Base-by-base conservation (phyloP, 495 filamentous ascomycete genomes). In the Trichoderma gamsii region DNA sequence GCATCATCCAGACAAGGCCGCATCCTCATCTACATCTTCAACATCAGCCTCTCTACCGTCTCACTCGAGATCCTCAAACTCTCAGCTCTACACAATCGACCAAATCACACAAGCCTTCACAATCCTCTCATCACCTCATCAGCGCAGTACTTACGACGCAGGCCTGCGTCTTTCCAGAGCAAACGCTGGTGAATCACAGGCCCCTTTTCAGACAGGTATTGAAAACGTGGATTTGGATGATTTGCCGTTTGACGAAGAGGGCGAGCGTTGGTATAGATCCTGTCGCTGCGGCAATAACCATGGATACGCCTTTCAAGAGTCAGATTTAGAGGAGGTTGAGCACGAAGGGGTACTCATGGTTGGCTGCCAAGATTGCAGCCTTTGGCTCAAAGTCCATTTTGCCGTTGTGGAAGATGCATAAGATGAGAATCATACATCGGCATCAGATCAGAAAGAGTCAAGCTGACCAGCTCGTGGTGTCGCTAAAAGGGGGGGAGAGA, bases 151-250 rank as follows among this genome's bases (percentile, higher is more conserved):
- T 69, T 95, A 96, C 76, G 88, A 96, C 74, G 83, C 79, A 0
- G 68, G 75, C 0, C 80, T 89, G 38, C 65, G 65, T 4, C 65
- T 66, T 4, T 7, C 41, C n/a, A 61, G 56, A 18, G 27, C 65
- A 3, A 46, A 43, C 4, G 43, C n/a, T 23, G 44, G 51, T 11
- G 65, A 29, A 13, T n/a, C 21, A 16, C 35, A 44, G 8, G 32
- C 32, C 8, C 74, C 76, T 1, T 87, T 87, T 73, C 87, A 86
- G 68, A 89, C 89, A 0, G 92, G 90, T 2, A 76, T 92, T 41
- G 91, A 96, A 75, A 84, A 84, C 1, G 83, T 95, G n/a, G 93
- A 97, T 79, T 78, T 97, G 27, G 92, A 95, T 73, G 92, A 92
- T 71, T 76, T 96, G 38, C 76, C 70, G 1, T 87, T 78, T 69